phyloP scores from a whole-genome alignment of 176 grass and related monocot genomes.

The Zoysia japonica region DNA sequence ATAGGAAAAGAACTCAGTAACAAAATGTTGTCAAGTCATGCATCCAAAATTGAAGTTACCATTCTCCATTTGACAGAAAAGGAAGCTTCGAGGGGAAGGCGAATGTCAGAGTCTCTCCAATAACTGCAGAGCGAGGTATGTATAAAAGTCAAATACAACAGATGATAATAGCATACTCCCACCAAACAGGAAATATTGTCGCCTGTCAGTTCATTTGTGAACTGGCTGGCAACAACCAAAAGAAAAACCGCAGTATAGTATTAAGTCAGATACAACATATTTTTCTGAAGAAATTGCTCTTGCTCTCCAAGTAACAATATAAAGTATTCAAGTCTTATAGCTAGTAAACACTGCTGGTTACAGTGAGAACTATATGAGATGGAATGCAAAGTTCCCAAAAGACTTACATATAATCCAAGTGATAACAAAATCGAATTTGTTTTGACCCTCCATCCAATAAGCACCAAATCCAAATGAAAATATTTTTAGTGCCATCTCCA shows the following conservation, averaged over 20 bases:
- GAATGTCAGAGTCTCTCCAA: constrained; percentile 95
- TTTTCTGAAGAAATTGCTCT: background rate
- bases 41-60: constrained; percentile 63
- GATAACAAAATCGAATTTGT: constrained; percentile 93
- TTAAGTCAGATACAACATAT: background rate
- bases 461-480: constrained; percentile 86
- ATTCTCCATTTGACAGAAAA: constrained; percentile 99
- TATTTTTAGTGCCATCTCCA: constrained; percentile 96
- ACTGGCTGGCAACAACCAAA: too few species aligned
- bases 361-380: constrained; percentile 2
- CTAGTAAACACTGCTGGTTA: constrained; percentile 22
- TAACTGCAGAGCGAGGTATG: constrained; percentile 60
- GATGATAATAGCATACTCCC: background rate
- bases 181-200: too few species aligned
- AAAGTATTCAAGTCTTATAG: constrained; percentile 6
- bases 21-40: constrained; percentile 28
- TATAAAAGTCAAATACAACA: constrained; percentile 27
- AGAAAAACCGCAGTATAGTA: background rate
- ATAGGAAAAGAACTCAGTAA: too few species aligned
- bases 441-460: constrained; percentile 99
- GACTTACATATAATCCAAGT: constrained; percentile 94
- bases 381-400: background rate
- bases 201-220: too few species aligned
- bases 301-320: background rate
- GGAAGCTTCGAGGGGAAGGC: constrained; percentile 73